Base-by-base conservation (phyloP, 192 early-diverging fungal species). In the Podila clonocystis region DNA sequence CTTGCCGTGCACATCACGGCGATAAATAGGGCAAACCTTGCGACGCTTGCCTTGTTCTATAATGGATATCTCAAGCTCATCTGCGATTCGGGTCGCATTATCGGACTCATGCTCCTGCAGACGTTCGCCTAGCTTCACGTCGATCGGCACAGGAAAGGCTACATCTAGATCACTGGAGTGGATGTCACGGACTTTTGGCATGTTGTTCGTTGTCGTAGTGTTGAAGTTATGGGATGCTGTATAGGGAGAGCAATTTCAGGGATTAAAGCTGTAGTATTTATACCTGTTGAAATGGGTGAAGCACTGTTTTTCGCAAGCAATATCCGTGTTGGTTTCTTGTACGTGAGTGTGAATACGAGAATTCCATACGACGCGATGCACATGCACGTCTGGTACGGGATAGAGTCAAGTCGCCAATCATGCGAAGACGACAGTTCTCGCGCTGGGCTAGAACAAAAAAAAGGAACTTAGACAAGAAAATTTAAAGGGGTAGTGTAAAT, bases 1-100 rank as follows among this genome's bases (percentile, higher is more conserved):
- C 30, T 49, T 70, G 19, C 58, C 63, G 36, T 78, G 75, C n/a
- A 78, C 75, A 49, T 78, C 75, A 50, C 75, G 75, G 15, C 48
- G 41, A 45, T 17, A 45, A 17, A 15, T 3, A 3, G 41, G 41
- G 15, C 33, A 28, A 48, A 48, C 63, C 19, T 49, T 48, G n/a
- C 63, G 36, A n/a, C 6, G 1, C 24, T 64, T 2, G 63, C 49
- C 33, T 64, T 24, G 41, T 9, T 64, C 22, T 1, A 38, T 20
- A 64, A 64, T 64, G 28, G 63, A 4, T 64, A 1, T 48, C 63
- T 64, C 63, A 48, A 64, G 33, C 33, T 64, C 63, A 48, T 64
- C 63, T 22, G 63, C 63, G 63, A 64, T 64, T 48, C 41, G 36
- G 38, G 63, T 64, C 22, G 63, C 41, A 64, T 28, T 64, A 48